Base-by-base conservation (phyloP, 306 rosid species). In the Dryas alaskensis region DNA sequence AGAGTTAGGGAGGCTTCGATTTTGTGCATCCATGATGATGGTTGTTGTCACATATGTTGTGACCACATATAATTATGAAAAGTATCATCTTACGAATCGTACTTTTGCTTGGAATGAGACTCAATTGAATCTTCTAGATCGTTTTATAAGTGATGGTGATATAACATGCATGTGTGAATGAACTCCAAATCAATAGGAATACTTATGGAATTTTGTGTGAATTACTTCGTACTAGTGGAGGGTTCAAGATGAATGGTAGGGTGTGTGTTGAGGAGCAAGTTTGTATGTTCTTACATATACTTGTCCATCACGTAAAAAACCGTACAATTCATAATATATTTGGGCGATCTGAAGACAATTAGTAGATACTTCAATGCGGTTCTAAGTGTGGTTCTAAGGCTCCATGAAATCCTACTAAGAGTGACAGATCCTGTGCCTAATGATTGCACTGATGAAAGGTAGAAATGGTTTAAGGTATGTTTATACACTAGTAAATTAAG, bases 291-390 rank as follows among this genome's bases (percentile, higher is more conserved):
- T 4, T 49, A 4, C 43, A 19, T 47, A 66, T 13, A 47, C 59
- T 67, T 67, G 60, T 22, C 45, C 60, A 67, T 27, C 60, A 67
- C 48, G 72, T 67, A 14, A 67, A 67, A 13, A 48, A 67, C 6
- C 25, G 7, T 0, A 49, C 72, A 6, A 25, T 67, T 48, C 9
- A 44, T 10, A 9, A 17, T 49, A 67, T 39, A 6, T 65, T 65
- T 65, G n/a, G n/a, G 6, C 51, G 67, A 43, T 62, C 48, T 0
- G 67, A 40, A 40, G 22, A 62, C 48, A 7, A 16, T n/a, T n/a
- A 65, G 39, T 65, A 65, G 51, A 14, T 45, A 65, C 5, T 65
- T 65, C 37, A 8, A 17, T 65, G 43, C 51, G 1, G 3, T 43
- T 6, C 13, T 65, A 0, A 31, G 16, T 43, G 53, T 14, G 3